Evolutionary conservation across 164 flowering plant species (phyloP).

Genomic region (Pachysandra terminalis): DNA sequence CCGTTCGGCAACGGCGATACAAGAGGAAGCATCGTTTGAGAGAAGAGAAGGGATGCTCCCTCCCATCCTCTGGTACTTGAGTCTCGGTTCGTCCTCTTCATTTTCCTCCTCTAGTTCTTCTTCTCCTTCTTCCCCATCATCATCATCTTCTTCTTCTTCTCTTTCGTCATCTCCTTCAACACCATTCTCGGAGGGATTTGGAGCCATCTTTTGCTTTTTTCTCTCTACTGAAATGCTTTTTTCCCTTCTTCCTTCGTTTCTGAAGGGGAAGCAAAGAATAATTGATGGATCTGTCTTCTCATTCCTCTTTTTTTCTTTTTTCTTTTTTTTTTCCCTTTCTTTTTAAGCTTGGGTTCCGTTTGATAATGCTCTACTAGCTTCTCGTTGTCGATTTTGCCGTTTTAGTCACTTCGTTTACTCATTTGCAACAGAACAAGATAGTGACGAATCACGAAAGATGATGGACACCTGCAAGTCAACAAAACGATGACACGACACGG

Average conservation of each 20-base stretch:
- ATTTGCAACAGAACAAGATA: too few species aligned
- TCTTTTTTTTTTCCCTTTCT: not conserved
- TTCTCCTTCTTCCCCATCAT: constrained; percentile 45
- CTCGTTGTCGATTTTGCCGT: too few species aligned
- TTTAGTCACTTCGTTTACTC: constrained; percentile 2
- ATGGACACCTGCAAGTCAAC: too few species aligned
- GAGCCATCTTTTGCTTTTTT: constrained; percentile 26
- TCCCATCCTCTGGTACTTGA: constrained; percentile 98
- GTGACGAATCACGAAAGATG: too few species aligned
- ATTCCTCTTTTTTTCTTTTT: too few species aligned
- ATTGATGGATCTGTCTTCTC: not conserved
- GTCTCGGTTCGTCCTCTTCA: constrained; percentile 94
- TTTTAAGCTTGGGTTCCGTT: not conserved
- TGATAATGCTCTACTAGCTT: not conserved
- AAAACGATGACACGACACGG: too few species aligned
- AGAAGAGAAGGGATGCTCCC: constrained; percentile 78
- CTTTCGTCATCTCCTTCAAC: constrained; percentile 87
- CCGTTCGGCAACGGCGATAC: constrained; percentile 87
- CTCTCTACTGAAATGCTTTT: not conserved
- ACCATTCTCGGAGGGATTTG: constrained; percentile 64
- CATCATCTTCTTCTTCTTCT: constrained; percentile 43
- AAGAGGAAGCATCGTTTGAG: constrained; percentile 75
- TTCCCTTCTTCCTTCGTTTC: not conserved
- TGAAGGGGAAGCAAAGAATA: not conserved
- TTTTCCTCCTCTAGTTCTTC: constrained; percentile 64